Percentiles rank a stretch among this genome's conserved stretches.
These are phyloP conservation scores for Berkeleyomyces basicola DNA, from an alignment of 2,329 filamentous ascomycete genomes.

Conservation along the genomic window DNA sequence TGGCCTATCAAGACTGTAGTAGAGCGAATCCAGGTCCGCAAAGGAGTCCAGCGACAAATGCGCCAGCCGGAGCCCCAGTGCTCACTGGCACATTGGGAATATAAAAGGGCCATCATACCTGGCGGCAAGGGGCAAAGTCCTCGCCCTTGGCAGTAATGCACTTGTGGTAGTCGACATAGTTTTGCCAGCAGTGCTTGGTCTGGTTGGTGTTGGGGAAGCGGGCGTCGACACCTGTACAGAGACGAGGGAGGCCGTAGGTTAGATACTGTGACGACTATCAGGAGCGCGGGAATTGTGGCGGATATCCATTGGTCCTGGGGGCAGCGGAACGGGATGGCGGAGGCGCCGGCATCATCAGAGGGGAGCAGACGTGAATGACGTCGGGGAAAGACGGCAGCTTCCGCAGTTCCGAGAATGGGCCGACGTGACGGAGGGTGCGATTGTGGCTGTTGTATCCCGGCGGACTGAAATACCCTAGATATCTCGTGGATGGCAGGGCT, in stretches of 20 bases:
- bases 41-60: neutral
- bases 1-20: neutral
- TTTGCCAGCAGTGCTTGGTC: slow-evolving; percentile 99
- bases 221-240: slow-evolving; percentile 71
- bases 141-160: slow-evolving; percentile 97
- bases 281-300: neutral
- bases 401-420: neutral
- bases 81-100: neutral
- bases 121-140: slow-evolving; percentile 91
- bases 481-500: neutral
- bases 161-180: slow-evolving; percentile 99
- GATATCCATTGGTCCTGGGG: neutral
- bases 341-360: neutral
- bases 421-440: neutral
- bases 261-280: neutral
- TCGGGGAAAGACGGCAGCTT: neutral
- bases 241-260: slow-evolving; percentile 4
- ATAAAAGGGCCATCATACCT: slow-evolving; percentile 40
- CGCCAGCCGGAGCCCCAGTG: neutral
- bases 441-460: neutral
- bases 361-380: neutral
- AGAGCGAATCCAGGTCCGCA: neutral
- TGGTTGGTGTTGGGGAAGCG: slow-evolving; percentile 98
- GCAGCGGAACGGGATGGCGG: neutral
- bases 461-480: neutral